These are phyloP conservation scores for Saccharomyces pastorianus DNA, from an alignment of 1,139 yeast species.

Conservation along the genomic window DNA sequence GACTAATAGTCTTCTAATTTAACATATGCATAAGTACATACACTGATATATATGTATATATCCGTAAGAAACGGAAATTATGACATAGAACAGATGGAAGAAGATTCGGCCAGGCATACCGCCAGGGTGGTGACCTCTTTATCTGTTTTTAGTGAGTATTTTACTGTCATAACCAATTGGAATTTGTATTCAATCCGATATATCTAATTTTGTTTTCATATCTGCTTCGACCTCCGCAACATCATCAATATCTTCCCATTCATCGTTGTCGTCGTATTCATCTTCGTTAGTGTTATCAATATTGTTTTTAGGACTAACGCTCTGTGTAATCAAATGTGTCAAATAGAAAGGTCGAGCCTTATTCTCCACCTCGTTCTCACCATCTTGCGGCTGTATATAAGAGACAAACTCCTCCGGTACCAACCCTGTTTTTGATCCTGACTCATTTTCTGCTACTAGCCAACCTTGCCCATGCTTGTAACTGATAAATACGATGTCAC, in stretches of 20 bases:
- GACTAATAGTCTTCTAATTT: constrained; percentile 3
- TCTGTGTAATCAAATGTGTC: constrained; percentile 28
- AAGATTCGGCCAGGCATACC: not conserved
- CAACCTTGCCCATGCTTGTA: constrained; percentile 97
- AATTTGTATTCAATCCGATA: constrained; percentile 4
- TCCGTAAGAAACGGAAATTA: not conserved
- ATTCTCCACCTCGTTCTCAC: constrained; percentile 20
- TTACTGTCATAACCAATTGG: not conserved
- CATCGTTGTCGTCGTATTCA: constrained; percentile 29
- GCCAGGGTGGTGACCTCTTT: not conserved
- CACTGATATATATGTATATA: not conserved
- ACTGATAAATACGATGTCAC: constrained; percentile 77
- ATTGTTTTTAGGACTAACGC: constrained; percentile 13
- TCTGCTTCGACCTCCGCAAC: constrained; percentile 11
- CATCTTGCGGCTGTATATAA: constrained; percentile 30
- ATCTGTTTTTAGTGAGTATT: not conserved
- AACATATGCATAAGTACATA: not conserved
- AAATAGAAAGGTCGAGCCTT: constrained; percentile 30
- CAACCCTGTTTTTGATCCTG: constrained; percentile 53
- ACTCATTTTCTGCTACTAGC: constrained; percentile 63
- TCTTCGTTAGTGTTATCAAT: constrained; percentile 8
- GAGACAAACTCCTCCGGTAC: constrained; percentile 94
- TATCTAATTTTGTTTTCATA: constrained; percentile 14
- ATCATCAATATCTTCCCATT: constrained; percentile 35
- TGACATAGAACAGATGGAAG: not conserved